These are phyloP conservation scores for Rhynchosporium secalis DNA, from an alignment of 2,329 filamentous ascomycete species.

Conservation along the genomic window DNA sequence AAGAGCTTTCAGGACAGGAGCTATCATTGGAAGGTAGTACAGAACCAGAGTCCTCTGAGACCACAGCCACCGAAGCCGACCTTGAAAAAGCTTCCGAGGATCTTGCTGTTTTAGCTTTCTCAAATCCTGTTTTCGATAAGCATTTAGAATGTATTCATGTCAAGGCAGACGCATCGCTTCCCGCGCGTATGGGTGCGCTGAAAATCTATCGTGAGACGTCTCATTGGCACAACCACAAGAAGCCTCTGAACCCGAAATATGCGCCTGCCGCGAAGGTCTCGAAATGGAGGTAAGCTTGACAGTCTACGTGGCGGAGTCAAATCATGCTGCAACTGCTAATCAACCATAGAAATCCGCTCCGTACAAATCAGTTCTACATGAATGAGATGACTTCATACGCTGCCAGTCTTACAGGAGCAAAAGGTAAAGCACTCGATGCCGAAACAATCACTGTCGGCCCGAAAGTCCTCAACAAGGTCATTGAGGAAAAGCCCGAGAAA, in stretches of 20 bases:
- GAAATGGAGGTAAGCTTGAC: slow-evolving; percentile 38
- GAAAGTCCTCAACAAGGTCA: slow-evolving; percentile 34
- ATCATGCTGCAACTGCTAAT: slow-evolving; percentile 4
- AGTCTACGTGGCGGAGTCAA: background rate
- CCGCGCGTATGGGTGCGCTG: slow-evolving; percentile 30
- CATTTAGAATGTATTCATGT: slow-evolving; percentile 48
- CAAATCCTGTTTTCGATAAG: slow-evolving; percentile 47
- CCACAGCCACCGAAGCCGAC: slow-evolving; percentile 21
- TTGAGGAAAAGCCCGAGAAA: slow-evolving; percentile 35
- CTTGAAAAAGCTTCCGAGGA: slow-evolving; percentile 21
- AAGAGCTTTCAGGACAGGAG: slow-evolving; percentile 38
- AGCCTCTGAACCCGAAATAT: slow-evolving; percentile 47
- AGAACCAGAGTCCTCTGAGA: slow-evolving; percentile 25
- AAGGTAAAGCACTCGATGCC: slow-evolving; percentile 62
- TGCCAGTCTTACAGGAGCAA: slow-evolving; percentile 65
- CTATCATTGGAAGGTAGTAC: slow-evolving; percentile 36
- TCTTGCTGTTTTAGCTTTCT: slow-evolving; percentile 47
- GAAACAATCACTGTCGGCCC: slow-evolving; percentile 59
- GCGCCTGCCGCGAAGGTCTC: slow-evolving; percentile 45
- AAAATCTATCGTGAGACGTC: slow-evolving; percentile 50
- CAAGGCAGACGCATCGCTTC: slow-evolving; percentile 37
- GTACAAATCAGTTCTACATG: slow-evolving; percentile 61
- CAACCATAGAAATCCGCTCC: slow-evolving; percentile 36
- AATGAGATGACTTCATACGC: slow-evolving; percentile 68
- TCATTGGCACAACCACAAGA: slow-evolving; percentile 65